Evolutionary conservation across 805 yeast genomes (phyloP).

Genomic region (Grigorovia transvaalensis): DNA sequence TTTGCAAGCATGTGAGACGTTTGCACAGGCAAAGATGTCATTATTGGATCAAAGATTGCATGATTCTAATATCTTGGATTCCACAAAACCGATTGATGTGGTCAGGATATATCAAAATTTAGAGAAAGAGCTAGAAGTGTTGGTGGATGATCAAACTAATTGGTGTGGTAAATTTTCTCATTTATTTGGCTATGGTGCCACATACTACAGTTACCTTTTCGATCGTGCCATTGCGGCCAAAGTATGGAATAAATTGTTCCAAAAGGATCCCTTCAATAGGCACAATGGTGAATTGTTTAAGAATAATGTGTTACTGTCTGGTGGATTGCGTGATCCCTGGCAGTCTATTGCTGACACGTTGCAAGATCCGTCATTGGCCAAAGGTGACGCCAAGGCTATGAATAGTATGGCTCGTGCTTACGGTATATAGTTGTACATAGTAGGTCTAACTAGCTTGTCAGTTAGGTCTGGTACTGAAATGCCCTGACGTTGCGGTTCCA

Average conservation of each 20-base stretch:
- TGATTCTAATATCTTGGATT: slow-evolving; percentile 26
- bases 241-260: slow-evolving; percentile 69
- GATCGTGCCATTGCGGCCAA: slow-evolving; percentile 88
- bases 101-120: slow-evolving; percentile 54
- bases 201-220: slow-evolving; percentile 81
- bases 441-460: too few relatives aligned
- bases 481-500: too few relatives aligned
- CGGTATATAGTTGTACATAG: slow-evolving; percentile 5
- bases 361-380: slow-evolving; percentile 46
- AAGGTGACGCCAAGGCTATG: slow-evolving; percentile 71
- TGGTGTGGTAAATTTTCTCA: slow-evolving; percentile 97
- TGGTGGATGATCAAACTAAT: slow-evolving; percentile 58
- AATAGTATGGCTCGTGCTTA: slow-evolving; percentile 32
- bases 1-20: slow-evolving; percentile 62
- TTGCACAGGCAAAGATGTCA: slow-evolving; percentile 85
- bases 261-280: slow-evolving; percentile 56
- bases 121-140: slow-evolving; percentile 48
- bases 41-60: slow-evolving; percentile 77
- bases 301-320: slow-evolving; percentile 73
- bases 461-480: too few relatives aligned
- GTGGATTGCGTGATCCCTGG: slow-evolving; percentile 91
- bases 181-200: slow-evolving; percentile 84
- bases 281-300: slow-evolving; percentile 68
- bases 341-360: slow-evolving; percentile 69
- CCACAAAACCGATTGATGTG: slow-evolving; percentile 40